These are phyloP conservation scores for Mucor plumbeus DNA, from an alignment of 371 early-diverging fungal species.

Conservation along the genomic window DNA sequence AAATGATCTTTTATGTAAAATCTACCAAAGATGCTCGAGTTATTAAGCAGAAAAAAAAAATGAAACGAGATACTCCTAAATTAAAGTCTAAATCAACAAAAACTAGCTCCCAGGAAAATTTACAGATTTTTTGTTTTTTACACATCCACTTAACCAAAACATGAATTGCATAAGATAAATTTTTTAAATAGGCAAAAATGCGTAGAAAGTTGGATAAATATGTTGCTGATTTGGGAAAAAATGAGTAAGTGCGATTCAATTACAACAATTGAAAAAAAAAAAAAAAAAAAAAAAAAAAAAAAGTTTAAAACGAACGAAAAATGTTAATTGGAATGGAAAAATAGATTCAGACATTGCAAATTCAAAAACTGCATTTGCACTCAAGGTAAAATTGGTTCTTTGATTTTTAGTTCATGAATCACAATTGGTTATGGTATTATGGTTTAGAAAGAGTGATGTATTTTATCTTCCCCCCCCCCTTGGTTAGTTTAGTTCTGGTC, in stretches of 20 bases:
- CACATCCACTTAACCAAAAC: not conserved
- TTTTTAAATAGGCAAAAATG: constrained; percentile 95
- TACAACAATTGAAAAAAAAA: too few species aligned
- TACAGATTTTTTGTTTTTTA: not conserved
- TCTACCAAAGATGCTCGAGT: constrained; percentile 49
- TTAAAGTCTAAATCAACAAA: constrained; percentile 62
- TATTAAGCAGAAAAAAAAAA: constrained; percentile 56
- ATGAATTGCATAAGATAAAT: constrained; percentile 73
- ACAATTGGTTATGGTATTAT: constrained; percentile 69
- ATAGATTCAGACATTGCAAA: constrained; percentile 71
- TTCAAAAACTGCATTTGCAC: constrained; percentile 75
- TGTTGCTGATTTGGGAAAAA: constrained; percentile 65
- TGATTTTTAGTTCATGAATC: constrained; percentile 76
- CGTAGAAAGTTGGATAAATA: constrained; percentile 82
- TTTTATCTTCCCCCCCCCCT: constrained; percentile 84
- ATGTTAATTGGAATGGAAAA: not conserved
- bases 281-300: too few species aligned
- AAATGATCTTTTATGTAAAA: constrained; percentile 54
- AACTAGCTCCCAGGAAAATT: constrained; percentile 70
- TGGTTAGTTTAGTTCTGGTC: constrained; percentile 87
- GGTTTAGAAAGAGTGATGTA: constrained; percentile 75
- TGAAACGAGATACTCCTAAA: constrained; percentile 63
- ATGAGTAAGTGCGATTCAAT: constrained; percentile 47
- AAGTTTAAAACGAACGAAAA: too few species aligned
- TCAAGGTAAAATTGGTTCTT: constrained; percentile 75